These are phyloP conservation scores for Penicillium sp. DNA, from an alignment of 2,329 filamentous ascomycete species.

Conservation along the genomic window DNA sequence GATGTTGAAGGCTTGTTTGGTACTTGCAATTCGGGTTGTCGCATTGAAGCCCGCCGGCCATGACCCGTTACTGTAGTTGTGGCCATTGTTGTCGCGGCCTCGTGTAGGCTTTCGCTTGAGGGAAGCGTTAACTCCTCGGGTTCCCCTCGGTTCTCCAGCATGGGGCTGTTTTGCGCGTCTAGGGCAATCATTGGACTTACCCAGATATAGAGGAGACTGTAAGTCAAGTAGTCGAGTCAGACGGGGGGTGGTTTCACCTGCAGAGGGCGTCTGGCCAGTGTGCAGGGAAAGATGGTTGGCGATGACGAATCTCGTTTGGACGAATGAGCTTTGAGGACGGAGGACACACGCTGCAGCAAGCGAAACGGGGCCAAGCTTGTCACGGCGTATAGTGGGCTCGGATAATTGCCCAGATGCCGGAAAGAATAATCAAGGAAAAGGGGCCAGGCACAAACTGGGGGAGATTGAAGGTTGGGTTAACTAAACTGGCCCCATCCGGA, in stretches of 20 bases:
- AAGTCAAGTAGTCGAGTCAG: constrained; percentile 1
- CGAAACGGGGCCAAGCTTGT: constrained; percentile 14
- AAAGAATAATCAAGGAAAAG: background rate
- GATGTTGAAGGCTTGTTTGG: constrained; percentile 36
- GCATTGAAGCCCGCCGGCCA: constrained; percentile 48
- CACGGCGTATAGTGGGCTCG: background rate
- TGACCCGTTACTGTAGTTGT: constrained; percentile 49
- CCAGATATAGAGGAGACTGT: constrained; percentile 8
- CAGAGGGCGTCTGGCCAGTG: constrained; percentile 6
- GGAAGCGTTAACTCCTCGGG: constrained; percentile 7
- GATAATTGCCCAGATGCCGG: background rate
- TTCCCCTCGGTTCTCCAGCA: background rate
- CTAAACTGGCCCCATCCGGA: constrained; percentile 7
- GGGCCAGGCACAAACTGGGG: background rate
- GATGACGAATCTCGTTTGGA: constrained; percentile 41
- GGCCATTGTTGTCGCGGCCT: constrained; percentile 40
- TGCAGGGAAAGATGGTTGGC: constrained; percentile 18
- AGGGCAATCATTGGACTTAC: constrained; percentile 1
- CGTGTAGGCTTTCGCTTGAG: background rate
- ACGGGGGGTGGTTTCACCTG: constrained; percentile 3
- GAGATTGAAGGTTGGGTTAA: constrained; percentile 6
- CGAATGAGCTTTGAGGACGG: constrained; percentile 38
- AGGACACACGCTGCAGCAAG: constrained; percentile 23
- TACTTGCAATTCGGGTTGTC: constrained; percentile 44
- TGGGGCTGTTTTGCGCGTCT: background rate